Evolutionary conservation across 305 asterid species (phyloP).

Genomic region (Salvia sclarea): DNA sequence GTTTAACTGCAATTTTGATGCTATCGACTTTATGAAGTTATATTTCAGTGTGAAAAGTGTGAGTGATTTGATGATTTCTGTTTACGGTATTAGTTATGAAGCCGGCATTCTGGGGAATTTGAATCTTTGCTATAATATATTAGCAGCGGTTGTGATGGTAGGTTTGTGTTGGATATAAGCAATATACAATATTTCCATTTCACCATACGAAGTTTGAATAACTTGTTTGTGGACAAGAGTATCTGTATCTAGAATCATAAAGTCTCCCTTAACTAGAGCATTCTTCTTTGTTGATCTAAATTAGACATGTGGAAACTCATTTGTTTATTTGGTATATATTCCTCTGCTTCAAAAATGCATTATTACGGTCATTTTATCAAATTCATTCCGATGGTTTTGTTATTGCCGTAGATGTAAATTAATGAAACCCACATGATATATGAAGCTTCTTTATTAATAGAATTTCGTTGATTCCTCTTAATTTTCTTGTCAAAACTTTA

Average conservation of each 20-base stretch:
- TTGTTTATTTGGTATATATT: too few relatives aligned
- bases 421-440: background rate
- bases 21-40: background rate
- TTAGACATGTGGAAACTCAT: too few relatives aligned
- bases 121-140: background rate
- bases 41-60: background rate
- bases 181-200: background rate
- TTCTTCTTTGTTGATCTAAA: too few relatives aligned
- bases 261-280: background rate
- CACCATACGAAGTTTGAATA: background rate
- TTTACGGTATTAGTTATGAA: background rate
- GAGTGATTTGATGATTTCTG: background rate
- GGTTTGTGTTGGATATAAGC: background rate
- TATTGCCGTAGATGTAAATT: background rate
- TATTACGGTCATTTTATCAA: background rate
- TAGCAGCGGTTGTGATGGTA: background rate
- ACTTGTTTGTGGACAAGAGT: too few relatives aligned
- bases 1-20: background rate
- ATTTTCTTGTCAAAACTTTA: slow-evolving; percentile 36
- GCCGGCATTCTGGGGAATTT: background rate
- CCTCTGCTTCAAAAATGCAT: background rate
- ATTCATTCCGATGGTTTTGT: background rate
- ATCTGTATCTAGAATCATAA: background rate
- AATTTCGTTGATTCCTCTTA: background rate
- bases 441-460: background rate